Conservation (phyloP, 2,329 filamentous ascomycete species). For the Pestalotiopsis sp. region DNA sequence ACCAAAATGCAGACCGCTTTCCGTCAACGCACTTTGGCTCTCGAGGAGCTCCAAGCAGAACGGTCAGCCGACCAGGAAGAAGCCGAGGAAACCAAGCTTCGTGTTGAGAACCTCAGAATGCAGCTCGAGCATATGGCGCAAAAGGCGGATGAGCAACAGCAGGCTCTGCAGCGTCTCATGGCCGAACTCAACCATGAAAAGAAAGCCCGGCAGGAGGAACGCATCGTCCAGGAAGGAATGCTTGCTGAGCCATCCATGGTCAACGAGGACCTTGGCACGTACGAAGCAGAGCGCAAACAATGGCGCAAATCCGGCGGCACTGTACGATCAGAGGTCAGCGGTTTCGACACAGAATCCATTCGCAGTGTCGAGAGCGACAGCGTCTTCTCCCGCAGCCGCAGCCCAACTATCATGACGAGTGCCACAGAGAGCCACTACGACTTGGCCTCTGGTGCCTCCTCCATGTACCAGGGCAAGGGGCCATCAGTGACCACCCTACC, state of each 20-base stretch:
- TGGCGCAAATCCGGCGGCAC: conserved; percentile 49
- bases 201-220: conserved; percentile 44
- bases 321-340: conserved; percentile 41
- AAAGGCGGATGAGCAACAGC: conserved; percentile 56
- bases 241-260: conserved; percentile 43
- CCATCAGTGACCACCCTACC: conserved; percentile 17
- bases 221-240: conserved; percentile 32
- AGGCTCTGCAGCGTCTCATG: conserved; percentile 50
- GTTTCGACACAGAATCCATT: conserved; percentile 51
- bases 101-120: conserved; percentile 56
- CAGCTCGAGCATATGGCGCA: conserved; percentile 63
- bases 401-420: conserved; percentile 52
- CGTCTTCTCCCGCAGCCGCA: conserved; percentile 63
- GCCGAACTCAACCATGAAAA: conserved; percentile 56
- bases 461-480: conserved; percentile 8
- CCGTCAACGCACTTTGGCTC: conserved; percentile 51
- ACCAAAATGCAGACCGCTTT: conserved; percentile 62
- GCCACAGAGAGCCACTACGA: conserved; percentile 26
- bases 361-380: conserved; percentile 53
- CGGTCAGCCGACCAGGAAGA: conserved; percentile 58
- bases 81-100: conserved; percentile 56
- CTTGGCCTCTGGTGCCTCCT: conserved; percentile 14
- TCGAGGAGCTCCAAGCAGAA: conserved; percentile 56
- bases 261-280: conserved; percentile 57
- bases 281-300: conserved; percentile 48